Base-by-base conservation (phyloP, 768 basidiomycete species). In the Suillus discolor region DNA sequence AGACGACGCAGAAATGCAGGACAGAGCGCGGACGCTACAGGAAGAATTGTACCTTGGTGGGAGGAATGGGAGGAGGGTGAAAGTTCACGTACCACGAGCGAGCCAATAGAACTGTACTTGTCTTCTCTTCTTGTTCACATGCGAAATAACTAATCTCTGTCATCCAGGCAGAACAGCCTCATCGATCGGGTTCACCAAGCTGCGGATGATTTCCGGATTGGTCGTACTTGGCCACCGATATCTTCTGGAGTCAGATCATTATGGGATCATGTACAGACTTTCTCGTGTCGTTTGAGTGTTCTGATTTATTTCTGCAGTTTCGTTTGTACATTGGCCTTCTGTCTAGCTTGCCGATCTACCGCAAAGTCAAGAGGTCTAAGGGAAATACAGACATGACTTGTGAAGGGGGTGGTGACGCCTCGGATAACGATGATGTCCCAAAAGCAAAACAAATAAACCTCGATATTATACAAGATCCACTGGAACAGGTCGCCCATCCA, bases 51-150 rank as follows among this genome's bases (percentile, higher is more conserved):
- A 49, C 71, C 72, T 1, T 76, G 75, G 75, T 78, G 75, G 75
- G 68, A 76, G 51, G 75, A 76, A 54, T 76, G 76, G 76, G 75
- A 76, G 28, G 66, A 69, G 9, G 71, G 70, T 39, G 75, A 76
- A 62, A 59, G 49, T 6, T 23, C 47, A 47, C 76, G 75, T 13
- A 63, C 61, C 2, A 69, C 57, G 69, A 72, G 70, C 66, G 13
- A 61, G 1, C 66, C 67, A 1, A 72, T 68, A 31, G 62, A 76
- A 53, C 80, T 81, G 71, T 74, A 70, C 78, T 81, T 8, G 79
- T 44, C 7, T 20, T 20, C 38, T 34, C 36, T 63, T 63, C 39
- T 0, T 53, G 13, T 63, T 12, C 8, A 9, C 20, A 59, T 41
- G 16, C 42, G 62, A 62, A 6, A 13, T 36, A 28, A 60, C 42